phyloP scores from a whole-genome alignment of 352 stramenopile species.

The Globisporangium camurandrum region DNA sequence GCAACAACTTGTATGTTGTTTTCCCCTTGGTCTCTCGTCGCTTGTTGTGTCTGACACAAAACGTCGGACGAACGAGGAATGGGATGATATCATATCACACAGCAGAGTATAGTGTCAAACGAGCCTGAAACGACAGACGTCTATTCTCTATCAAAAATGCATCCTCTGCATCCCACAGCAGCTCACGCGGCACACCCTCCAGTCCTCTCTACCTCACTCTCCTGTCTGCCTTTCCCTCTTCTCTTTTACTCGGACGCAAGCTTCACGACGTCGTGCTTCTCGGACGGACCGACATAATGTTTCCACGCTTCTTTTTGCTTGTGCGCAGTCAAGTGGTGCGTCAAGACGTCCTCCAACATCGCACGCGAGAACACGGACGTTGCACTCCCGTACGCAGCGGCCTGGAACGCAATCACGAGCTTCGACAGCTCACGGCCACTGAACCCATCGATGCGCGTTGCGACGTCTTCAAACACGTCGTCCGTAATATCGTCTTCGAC shows the following conservation, averaged over 20 bases:
- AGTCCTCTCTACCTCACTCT: slow-evolving; percentile 6
- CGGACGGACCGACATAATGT: slow-evolving; percentile 55
- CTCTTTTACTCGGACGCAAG: slow-evolving; percentile 51
- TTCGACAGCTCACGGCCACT: slow-evolving; percentile 98
- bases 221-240: slow-evolving; percentile 6
- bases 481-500: slow-evolving; percentile 89
- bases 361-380: slow-evolving; percentile 91
- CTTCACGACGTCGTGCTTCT: slow-evolving; percentile 44
- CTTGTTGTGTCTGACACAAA: no score
- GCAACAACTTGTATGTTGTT: no score
- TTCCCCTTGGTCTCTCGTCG: no score
- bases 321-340: slow-evolving; percentile 92
- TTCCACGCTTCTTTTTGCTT: slow-evolving; percentile 92
- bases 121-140: no score
- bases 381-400: slow-evolving; percentile 94
- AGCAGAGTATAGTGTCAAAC: no score
- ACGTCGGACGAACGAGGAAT: no score
- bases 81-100: no score
- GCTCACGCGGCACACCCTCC: background rate
- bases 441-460: slow-evolving; percentile 94
- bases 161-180: background rate
- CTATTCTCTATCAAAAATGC: no score
- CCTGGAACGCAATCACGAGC: slow-evolving; percentile 98
- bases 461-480: slow-evolving; percentile 88
- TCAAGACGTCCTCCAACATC: slow-evolving; percentile 91